phyloP scores from a whole-genome alignment of 805 yeast species.

The Metahyphopichia silvanorum region DNA sequence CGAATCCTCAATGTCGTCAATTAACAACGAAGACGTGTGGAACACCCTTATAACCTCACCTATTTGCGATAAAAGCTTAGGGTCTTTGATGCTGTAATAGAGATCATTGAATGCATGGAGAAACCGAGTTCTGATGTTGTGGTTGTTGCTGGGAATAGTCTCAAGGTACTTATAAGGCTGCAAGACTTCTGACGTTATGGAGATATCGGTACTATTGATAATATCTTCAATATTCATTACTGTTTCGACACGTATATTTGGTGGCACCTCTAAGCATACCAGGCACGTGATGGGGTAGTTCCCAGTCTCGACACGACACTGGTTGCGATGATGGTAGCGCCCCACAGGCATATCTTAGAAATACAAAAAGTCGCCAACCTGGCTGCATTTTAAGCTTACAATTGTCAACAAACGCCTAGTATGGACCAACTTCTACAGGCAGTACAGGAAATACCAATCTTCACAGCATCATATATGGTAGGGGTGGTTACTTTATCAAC shows the following conservation, averaged over 20 bases:
- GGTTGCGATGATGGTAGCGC: too few species aligned
- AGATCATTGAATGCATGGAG: slow-evolving; percentile 31
- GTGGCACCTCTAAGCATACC: too few species aligned
- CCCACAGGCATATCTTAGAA: too few species aligned
- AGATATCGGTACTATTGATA: slow-evolving; percentile 7
- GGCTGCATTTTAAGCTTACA: too few species aligned
- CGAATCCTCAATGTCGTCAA: slow-evolving; percentile 88
- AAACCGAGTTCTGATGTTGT: slow-evolving; percentile 25
- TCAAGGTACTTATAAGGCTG: slow-evolving; percentile 31
- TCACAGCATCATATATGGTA: slow-evolving; percentile 12
- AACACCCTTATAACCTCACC: slow-evolving; percentile 29
- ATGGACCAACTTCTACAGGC: slow-evolving; percentile 17
- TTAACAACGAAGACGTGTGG: slow-evolving; percentile 36
- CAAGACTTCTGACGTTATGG: slow-evolving; percentile 10
- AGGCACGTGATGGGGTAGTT: too few species aligned
- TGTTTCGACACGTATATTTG: too few species aligned
- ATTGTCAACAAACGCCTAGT: background rate
- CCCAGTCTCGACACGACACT: too few species aligned
- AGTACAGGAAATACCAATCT: slow-evolving; percentile 14
- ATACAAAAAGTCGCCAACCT: too few species aligned
- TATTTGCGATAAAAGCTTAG: slow-evolving; percentile 18
- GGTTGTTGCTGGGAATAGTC: slow-evolving; percentile 31
- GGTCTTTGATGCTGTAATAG: slow-evolving; percentile 26
- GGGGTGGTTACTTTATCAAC: slow-evolving; percentile 19
- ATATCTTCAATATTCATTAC: slow-evolving; percentile 4